Evolutionary conservation across 306 rosid genomes (phyloP).

Genomic region (Quillaja saponaria): DNA sequence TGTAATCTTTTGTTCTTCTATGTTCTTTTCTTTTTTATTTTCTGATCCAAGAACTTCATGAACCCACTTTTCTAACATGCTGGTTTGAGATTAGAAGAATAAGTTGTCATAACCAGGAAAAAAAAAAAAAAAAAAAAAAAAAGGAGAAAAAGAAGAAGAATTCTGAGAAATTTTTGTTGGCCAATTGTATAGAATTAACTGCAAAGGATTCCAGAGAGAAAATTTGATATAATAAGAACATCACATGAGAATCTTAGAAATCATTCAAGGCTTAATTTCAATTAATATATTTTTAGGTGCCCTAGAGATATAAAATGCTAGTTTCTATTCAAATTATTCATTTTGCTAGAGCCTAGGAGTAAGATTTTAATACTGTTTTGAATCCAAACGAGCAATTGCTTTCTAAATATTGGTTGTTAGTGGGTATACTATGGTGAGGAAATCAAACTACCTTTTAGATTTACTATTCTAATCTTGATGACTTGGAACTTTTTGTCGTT

Average conservation of each 20-base stretch:
- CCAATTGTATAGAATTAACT: too few relatives aligned
- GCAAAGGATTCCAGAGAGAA: too few relatives aligned
- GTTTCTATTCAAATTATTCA: slow-evolving; percentile 1
- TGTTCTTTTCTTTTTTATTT: neutral
- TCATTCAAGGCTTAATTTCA: neutral
- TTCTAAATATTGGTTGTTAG: neutral
- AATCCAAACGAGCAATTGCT: slow-evolving; percentile 1
- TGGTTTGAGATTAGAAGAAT: too few relatives aligned
- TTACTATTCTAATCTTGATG: slow-evolving; percentile 10
- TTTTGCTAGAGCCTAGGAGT: slow-evolving; percentile 4
- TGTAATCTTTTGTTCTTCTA: neutral
- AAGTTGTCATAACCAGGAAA: too few relatives aligned
- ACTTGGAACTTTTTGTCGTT: too few relatives aligned
- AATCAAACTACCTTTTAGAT: slow-evolving; percentile 10
- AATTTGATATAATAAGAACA: too few relatives aligned
- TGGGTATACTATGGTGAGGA: too few relatives aligned
- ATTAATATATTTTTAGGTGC: slow-evolving; percentile 4
- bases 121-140: too few relatives aligned
- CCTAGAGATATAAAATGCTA: neutral
- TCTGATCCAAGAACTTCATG: too few relatives aligned
- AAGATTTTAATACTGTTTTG: slow-evolving; percentile 4
- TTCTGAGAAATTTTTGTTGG: too few relatives aligned
- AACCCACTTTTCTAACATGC: neutral
- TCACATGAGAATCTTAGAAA: neutral
- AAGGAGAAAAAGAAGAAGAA: too few relatives aligned